Evolutionary conservation across 371 early-diverging fungal species (phyloP), one percentile per base, ranked within the genome.

Genomic region (Blakeslea trispora): DNA sequence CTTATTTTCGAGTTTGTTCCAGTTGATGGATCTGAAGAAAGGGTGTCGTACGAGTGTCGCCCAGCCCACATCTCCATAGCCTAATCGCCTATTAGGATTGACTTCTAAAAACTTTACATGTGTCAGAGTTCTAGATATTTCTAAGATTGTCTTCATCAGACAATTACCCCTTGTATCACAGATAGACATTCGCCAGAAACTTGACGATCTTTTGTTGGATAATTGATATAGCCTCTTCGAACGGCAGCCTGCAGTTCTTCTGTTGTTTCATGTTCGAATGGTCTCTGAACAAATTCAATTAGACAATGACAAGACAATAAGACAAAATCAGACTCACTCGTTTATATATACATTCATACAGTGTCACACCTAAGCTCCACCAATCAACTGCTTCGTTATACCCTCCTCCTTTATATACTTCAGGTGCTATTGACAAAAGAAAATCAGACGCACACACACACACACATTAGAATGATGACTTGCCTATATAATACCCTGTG

Each of bases 311-410:
- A 5, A 8, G 23, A 23, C 10, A 23, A 35, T 22, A 43, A 17
- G 24, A 28, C 13, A 8, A 23, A 5, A 32, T 9, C 10, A 22
- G 28, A 43, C 23, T 52, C 63, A 81, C 81, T 73, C 73, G 79
- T 53, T 71, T 66, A 62, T 86, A 86, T 14, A 86, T 75, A 41
- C 81, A 78, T 59, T 89, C 89, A 58, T 85, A 96, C 19, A 96
- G 65, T 7, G 90, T 72, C 13, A 95, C 85, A 0, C 95, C 98
- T n/a, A 95, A 57, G 10, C 90, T 81, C 98, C 98, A 98, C 90
- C 94, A 93, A 70, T 98, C 93, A 14, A 91, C 84, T 4, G 85
- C 78, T 58, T 81, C 79, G 37, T 79, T 80, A 63, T 94, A 94
- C 3, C 91, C 91, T 9, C 81, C 79, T 8, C 81, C 77, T 41